phyloP scores from a whole-genome alignment of 352 stramenopile genomes.

The Pythium apleroticum region DNA sequence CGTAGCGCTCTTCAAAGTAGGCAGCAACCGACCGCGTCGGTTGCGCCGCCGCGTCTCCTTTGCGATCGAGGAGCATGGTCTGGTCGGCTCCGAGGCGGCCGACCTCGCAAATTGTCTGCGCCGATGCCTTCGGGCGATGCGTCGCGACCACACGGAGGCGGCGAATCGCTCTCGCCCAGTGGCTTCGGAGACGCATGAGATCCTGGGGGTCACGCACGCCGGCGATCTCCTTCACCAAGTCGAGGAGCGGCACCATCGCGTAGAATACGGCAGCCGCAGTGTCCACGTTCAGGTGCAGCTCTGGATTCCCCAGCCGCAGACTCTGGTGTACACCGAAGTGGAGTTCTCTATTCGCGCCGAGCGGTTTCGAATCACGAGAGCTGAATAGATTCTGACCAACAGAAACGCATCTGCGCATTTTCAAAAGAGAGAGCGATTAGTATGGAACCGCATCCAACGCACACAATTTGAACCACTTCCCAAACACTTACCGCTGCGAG shows the following conservation, averaged over 20 bases:
- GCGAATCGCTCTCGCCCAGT: slow-evolving; percentile 2
- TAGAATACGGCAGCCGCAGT: slow-evolving; percentile 19
- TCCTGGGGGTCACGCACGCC: neutral
- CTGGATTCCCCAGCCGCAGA: neutral
- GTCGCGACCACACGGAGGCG: slow-evolving; percentile 3
- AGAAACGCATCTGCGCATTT: neutral
- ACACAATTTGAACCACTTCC: neutral
- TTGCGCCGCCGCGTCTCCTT: no score
- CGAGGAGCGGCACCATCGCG: slow-evolving; percentile 2
- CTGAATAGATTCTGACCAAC: slow-evolving; percentile 10
- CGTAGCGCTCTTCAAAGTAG: slow-evolving; percentile 15
- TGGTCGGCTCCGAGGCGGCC: slow-evolving; percentile 2
- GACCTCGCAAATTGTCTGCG: slow-evolving; percentile 13
- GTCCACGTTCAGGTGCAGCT: slow-evolving; percentile 19
- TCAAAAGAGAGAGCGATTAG: neutral
- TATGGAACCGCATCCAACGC: no score
- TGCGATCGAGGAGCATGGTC: slow-evolving; percentile 4
- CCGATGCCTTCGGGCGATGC: slow-evolving; percentile 1
- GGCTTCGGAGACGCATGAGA: neutral
- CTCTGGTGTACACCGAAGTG: slow-evolving; percentile 8
- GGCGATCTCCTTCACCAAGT: slow-evolving; percentile 6
- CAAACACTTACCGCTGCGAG: slow-evolving; percentile 3
- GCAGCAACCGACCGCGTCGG: neutral
- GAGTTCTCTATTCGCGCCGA: slow-evolving; percentile 8
- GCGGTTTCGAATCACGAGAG: neutral